phyloP scores from a whole-genome alignment of 306 rosid species.

The Cucumis melo region DNA sequence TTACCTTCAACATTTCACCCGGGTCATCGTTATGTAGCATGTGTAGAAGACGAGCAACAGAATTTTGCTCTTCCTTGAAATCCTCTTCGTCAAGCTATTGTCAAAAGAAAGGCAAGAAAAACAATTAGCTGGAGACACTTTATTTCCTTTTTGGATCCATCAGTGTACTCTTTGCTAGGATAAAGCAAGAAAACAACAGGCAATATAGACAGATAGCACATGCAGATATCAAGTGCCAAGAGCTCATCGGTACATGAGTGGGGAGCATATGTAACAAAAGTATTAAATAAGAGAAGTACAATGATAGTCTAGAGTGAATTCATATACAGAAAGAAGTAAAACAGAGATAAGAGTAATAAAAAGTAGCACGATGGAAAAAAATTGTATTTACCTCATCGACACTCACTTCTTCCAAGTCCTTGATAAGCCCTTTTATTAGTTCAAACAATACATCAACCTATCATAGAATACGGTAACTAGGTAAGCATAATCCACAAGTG shows the following conservation, averaged over 20 bases:
- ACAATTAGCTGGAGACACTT: background rate
- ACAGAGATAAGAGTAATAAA: background rate
- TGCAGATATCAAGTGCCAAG: background rate
- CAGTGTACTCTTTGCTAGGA: background rate
- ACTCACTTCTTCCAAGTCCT: conserved; percentile 23
- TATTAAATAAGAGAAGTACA: background rate
- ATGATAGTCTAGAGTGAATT: background rate
- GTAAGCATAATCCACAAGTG: background rate
- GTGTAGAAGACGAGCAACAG: conserved; percentile 42
- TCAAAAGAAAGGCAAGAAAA: conserved; percentile 9
- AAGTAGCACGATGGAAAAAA: background rate
- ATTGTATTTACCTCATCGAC: conserved; percentile 22
- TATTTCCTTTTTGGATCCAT: background rate
- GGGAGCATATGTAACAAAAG: background rate
- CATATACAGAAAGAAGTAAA: background rate
- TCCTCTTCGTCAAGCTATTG: conserved; percentile 37
- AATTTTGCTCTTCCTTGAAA: conserved; percentile 37
- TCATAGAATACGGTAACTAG: conserved; percentile 5
- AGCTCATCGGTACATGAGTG: background rate
- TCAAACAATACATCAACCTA: conserved; percentile 41
- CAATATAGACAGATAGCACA: background rate
- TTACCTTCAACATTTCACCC: conserved; percentile 38
- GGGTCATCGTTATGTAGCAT: conserved; percentile 37
- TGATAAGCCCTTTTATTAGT: conserved; percentile 36
- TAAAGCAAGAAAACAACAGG: conserved; percentile 1